Percentiles rank a stretch among this genome's conserved stretches.
These are phyloP conservation scores for Singerocomus inundabilis DNA, from an alignment of 1,284 basidiomycete genomes.

Conservation along the genomic window DNA sequence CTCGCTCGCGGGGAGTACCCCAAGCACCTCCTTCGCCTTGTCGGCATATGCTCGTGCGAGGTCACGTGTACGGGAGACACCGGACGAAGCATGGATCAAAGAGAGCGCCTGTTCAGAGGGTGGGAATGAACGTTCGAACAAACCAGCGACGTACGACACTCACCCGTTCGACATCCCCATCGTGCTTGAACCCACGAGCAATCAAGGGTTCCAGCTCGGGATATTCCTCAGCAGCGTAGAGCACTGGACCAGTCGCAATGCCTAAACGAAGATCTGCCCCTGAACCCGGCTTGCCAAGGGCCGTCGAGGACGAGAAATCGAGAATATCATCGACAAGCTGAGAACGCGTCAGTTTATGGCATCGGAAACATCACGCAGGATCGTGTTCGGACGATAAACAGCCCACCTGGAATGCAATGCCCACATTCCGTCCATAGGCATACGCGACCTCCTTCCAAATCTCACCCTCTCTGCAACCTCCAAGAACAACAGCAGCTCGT, in stretches of 20 bases:
- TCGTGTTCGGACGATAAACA: not conserved
- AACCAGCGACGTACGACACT: constrained; percentile 22
- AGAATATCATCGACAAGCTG: constrained; percentile 93
- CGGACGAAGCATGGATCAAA: constrained; percentile 72
- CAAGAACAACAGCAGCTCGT: constrained; percentile 85
- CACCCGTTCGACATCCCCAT: constrained; percentile 86
- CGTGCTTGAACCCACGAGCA: constrained; percentile 74
- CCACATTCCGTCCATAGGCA: constrained; percentile 85
- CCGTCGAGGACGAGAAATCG: constrained; percentile 72
- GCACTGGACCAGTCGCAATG: constrained; percentile 86
- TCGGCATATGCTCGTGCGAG: constrained; percentile 79
- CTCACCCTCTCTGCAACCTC: constrained; percentile 81
- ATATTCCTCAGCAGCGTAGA: constrained; percentile 95
- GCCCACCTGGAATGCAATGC: constrained; percentile 91
- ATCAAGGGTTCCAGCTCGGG: constrained; percentile 83
- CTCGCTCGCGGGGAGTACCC: constrained; percentile 79
- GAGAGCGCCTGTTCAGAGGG: constrained; percentile 59
- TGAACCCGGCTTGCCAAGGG: constrained; percentile 78
- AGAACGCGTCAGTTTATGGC: constrained; percentile 3
- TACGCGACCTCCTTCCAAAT: constrained; percentile 93
- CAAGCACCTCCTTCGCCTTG: constrained; percentile 72
- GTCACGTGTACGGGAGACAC: constrained; percentile 75
- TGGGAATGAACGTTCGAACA: not conserved
- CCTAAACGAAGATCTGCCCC: constrained; percentile 87
- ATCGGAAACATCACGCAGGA: not conserved